These are phyloP conservation scores for Russula sp. DNA, from an alignment of 768 basidiomycete species.

Conservation along the genomic window DNA sequence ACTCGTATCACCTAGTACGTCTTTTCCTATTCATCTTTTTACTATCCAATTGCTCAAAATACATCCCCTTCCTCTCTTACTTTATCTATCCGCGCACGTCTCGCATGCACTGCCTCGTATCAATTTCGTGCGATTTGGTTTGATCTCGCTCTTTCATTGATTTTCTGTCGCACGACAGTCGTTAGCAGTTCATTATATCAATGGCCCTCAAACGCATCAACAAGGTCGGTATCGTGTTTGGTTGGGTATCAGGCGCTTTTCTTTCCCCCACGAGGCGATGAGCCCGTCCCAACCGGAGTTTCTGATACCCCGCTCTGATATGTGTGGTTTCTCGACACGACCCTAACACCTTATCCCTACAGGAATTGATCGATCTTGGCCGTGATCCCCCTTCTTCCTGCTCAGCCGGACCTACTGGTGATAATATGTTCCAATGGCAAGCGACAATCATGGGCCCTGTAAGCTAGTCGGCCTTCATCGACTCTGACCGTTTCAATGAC, in stretches of 20 bases:
- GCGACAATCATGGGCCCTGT: slow-evolving; percentile 99
- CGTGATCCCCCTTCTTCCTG: slow-evolving; percentile 99
- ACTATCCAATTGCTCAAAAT: slow-evolving; percentile 10
- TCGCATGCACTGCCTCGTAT: slow-evolving; percentile 10
- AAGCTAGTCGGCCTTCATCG: slow-evolving; percentile 33
- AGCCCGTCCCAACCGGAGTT: slow-evolving; percentile 1
- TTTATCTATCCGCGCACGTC: neutral
- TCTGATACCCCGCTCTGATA: neutral
- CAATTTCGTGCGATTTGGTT: slow-evolving; percentile 32
- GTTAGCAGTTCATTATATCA: slow-evolving; percentile 17
- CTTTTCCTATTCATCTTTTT: neutral
- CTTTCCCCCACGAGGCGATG: neutral
- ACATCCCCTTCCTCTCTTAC: neutral
- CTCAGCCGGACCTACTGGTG: slow-evolving; percentile 95
- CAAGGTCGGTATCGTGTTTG: slow-evolving; percentile 57
- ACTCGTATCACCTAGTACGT: slow-evolving; percentile 29
- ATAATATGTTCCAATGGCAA: slow-evolving; percentile 99
- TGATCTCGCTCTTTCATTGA: slow-evolving; percentile 32
- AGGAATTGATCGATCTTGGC: slow-evolving; percentile 99
- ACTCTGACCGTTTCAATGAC: slow-evolving; percentile 23
- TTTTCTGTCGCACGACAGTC: slow-evolving; percentile 27
- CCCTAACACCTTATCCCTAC: slow-evolving; percentile 17
- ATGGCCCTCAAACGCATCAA: slow-evolving; percentile 99
- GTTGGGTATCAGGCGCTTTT: neutral
- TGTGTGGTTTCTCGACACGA: slow-evolving; percentile 4